Conservation (phyloP, 2,329 filamentous ascomycete genomes). For the Emergomyces orientalis region DNA sequence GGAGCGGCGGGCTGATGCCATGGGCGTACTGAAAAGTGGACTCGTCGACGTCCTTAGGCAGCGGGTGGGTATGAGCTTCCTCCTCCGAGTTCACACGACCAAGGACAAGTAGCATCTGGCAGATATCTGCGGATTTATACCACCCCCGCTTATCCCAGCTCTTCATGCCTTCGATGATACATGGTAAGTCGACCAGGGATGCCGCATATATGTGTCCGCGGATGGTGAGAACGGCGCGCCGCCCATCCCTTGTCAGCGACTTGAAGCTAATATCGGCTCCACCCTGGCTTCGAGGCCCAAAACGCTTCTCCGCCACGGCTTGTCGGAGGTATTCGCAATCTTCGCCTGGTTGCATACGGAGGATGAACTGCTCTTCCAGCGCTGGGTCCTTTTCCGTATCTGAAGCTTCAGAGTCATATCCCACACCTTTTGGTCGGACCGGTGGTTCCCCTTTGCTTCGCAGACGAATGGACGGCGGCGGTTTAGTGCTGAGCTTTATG, state of each 20-base stretch:
- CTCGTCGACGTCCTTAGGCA: slow-evolving; percentile 61
- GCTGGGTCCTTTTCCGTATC: slow-evolving; percentile 80
- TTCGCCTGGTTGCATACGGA: slow-evolving; percentile 78
- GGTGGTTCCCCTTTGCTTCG: slow-evolving; percentile 61
- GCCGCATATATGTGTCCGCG: slow-evolving; percentile 65
- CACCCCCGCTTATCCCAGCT: slow-evolving; percentile 82
- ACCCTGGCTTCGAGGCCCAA: slow-evolving; percentile 57
- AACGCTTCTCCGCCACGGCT: slow-evolving; percentile 64
- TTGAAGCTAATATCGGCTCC: slow-evolving; percentile 72
- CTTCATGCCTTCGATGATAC: slow-evolving; percentile 84
- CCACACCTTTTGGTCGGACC: slow-evolving; percentile 65
- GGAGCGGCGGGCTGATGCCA: slow-evolving; percentile 79
- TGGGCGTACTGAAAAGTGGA: slow-evolving; percentile 67
- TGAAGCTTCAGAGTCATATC: slow-evolving; percentile 92
- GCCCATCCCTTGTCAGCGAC: slow-evolving; percentile 60
- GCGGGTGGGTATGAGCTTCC: slow-evolving; percentile 56
- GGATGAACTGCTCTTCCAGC: slow-evolving; percentile 79
- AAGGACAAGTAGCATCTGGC: slow-evolving; percentile 78
- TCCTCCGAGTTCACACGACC: slow-evolving; percentile 56
- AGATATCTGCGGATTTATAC: slow-evolving; percentile 82
- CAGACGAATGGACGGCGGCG: slow-evolving; percentile 45
- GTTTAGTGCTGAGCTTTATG: slow-evolving; percentile 33
- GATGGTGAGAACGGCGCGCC: slow-evolving; percentile 63
- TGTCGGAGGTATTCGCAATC: slow-evolving; percentile 76
- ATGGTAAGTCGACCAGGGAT: slow-evolving; percentile 72